Conservation (phyloP, 2,329 filamentous ascomycete genomes). For the Aspergillus niger region DNA sequence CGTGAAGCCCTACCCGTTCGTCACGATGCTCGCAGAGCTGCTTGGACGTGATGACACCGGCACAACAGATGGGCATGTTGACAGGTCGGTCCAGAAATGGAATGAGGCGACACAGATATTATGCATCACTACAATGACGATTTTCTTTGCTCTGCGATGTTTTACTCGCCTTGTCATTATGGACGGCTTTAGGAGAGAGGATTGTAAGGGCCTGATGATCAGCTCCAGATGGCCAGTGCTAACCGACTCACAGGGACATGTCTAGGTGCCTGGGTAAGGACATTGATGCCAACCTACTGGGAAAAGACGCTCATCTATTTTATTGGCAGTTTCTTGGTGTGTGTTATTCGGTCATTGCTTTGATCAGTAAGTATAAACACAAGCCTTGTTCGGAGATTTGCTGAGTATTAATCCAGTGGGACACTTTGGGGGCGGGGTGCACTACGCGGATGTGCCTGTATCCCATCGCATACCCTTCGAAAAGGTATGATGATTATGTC, state of each 20-base stretch:
- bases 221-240: background rate
- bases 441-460: conserved; percentile 37
- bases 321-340: conserved; percentile 22
- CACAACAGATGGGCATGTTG: conserved; percentile 10
- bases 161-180: conserved; percentile 29
- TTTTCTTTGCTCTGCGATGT: conserved; percentile 28
- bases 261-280: conserved; percentile 20
- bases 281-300: background rate
- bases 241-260: conserved; percentile 19
- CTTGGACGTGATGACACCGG: conserved; percentile 11
- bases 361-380: conserved; percentile 24
- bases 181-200: conserved; percentile 27
- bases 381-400: background rate
- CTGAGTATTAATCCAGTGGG: conserved; percentile 28
- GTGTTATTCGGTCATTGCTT: conserved; percentile 26
- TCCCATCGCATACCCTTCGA: conserved; percentile 36
- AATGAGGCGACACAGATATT: conserved; percentile 30
- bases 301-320: background rate
- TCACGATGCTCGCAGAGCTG: conserved; percentile 9
- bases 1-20: background rate
- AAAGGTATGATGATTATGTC: conserved; percentile 31
- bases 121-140: conserved; percentile 29
- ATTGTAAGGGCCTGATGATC: conserved; percentile 24
- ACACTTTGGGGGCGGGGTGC: conserved; percentile 40
- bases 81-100: conserved; percentile 28